These are phyloP conservation scores for Ciborinia camelliae DNA, from an alignment of 2,329 filamentous ascomycete species.

Conservation along the genomic window DNA sequence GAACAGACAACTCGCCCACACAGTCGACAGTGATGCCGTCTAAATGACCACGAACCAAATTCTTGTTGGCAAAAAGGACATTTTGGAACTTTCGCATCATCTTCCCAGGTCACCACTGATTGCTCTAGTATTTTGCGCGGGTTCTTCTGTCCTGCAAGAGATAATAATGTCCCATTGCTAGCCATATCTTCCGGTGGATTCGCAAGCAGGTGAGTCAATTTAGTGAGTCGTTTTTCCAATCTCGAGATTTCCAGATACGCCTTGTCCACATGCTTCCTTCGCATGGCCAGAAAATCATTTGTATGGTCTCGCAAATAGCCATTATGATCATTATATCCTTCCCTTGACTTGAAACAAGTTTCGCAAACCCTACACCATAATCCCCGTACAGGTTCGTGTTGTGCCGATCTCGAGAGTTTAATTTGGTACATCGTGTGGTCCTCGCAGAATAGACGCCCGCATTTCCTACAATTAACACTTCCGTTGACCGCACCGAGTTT, in stretches of 20 bases:
- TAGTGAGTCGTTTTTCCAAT: slow-evolving; percentile 86
- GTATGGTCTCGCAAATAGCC: slow-evolving; percentile 71
- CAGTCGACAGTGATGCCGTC: slow-evolving; percentile 89
- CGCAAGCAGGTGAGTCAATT: slow-evolving; percentile 79
- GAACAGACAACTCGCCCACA: slow-evolving; percentile 93
- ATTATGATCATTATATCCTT: slow-evolving; percentile 88
- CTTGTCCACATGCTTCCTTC: slow-evolving; percentile 76
- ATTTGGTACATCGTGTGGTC: slow-evolving; percentile 99
- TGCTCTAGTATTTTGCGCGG: slow-evolving; percentile 82
- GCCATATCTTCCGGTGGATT: slow-evolving; percentile 67
- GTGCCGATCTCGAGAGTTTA: slow-evolving; percentile 86
- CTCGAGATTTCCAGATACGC: slow-evolving; percentile 83
- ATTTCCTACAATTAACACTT: slow-evolving; percentile 89
- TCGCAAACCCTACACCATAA: slow-evolving; percentile 95
- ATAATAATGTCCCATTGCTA: slow-evolving; percentile 49
- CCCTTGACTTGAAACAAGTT: slow-evolving; percentile 97
- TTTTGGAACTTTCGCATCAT: slow-evolving; percentile 72
- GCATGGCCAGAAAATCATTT: slow-evolving; percentile 63
- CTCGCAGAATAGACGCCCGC: slow-evolving; percentile 91
- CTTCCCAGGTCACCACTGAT: slow-evolving; percentile 91
- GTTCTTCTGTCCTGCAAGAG: slow-evolving; percentile 65
- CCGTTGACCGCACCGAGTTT: slow-evolving; percentile 75
- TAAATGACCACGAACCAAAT: slow-evolving; percentile 88
- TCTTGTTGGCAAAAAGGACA: slow-evolving; percentile 97
- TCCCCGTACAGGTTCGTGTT: slow-evolving; percentile 84